phyloP scores from a whole-genome alignment of 2,329 filamentous ascomycete genomes.

The Colletotrichum higginsianum region DNA sequence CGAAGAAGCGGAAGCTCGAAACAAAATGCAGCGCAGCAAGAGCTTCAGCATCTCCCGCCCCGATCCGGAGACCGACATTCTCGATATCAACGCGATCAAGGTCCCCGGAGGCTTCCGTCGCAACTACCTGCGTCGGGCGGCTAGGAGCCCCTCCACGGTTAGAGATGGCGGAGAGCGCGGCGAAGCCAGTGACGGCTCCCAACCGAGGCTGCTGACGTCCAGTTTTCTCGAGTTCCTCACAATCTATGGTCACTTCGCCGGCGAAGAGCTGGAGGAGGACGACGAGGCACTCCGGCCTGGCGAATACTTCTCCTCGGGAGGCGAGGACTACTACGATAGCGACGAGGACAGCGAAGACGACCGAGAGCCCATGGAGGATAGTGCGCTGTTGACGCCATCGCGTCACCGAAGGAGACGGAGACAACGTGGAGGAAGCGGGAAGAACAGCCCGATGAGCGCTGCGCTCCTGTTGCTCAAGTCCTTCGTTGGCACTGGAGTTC shows the following conservation, averaged over 20 bases:
- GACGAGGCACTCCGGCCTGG: constrained; percentile 89
- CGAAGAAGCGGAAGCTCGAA: constrained; percentile 84
- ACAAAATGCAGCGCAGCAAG: constrained; percentile 82
- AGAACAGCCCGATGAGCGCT: constrained; percentile 84
- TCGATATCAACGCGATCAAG: constrained; percentile 92
- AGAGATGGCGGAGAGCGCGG: constrained; percentile 57
- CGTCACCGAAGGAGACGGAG: constrained; percentile 83
- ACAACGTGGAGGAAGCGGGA: constrained; percentile 79
- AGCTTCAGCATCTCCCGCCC: constrained; percentile 87
- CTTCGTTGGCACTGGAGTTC: constrained; percentile 95
- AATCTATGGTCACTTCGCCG: constrained; percentile 96
- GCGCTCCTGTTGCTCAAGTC: constrained; percentile 93
- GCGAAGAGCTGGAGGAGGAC: constrained; percentile 96
- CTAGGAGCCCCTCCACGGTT: constrained; percentile 70
- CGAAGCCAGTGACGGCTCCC: constrained; percentile 54
- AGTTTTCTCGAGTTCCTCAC: constrained; percentile 97
- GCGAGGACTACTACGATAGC: constrained; percentile 67
- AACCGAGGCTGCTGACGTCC: constrained; percentile 82
- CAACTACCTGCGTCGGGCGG: constrained; percentile 86
- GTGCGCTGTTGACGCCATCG: constrained; percentile 84
- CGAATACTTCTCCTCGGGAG: constrained; percentile 91
- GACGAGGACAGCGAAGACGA: constrained; percentile 71
- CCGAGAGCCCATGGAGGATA: constrained; percentile 88
- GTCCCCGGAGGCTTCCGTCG: constrained; percentile 94
- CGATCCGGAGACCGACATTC: constrained; percentile 82